Conservation (phyloP, 305 asterid species). For the Rubia peregrina region DNA sequence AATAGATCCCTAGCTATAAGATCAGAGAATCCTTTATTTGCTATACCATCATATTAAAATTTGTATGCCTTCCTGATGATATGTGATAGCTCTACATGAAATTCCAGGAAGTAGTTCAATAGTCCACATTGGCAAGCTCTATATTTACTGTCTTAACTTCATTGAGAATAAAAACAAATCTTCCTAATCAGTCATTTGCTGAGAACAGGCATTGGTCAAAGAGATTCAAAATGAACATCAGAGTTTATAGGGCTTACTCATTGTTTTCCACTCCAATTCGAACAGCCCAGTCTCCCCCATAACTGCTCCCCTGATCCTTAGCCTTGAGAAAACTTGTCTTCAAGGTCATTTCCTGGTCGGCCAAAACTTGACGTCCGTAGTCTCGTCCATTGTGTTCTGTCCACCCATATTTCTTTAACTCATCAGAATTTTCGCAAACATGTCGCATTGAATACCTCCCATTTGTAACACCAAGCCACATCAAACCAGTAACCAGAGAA, state of each 20-base stretch:
- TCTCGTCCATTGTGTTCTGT: constrained; percentile 86
- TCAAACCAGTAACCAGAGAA: constrained; percentile 86
- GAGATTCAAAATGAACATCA: constrained; percentile 9
- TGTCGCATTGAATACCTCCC: constrained; percentile 85
- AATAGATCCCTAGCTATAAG: neutral
- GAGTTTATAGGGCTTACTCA: constrained; percentile 40
- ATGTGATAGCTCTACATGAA: neutral
- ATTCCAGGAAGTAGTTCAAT: neutral
- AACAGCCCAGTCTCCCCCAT: constrained; percentile 97
- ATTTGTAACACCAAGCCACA: constrained; percentile 94
- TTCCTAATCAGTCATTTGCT: neutral
- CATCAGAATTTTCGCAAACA: constrained; percentile 84
- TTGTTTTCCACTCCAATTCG: constrained; percentile 63
- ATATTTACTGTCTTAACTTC: neutral
- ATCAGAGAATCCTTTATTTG: neutral
- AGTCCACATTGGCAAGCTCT: neutral
- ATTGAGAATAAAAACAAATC: neutral
- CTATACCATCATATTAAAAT: neutral
- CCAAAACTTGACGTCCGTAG: constrained; percentile 78
- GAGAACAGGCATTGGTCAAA: neutral
- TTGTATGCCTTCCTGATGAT: neutral
- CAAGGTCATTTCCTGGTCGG: constrained; percentile 62
- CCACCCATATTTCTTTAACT: constrained; percentile 86
- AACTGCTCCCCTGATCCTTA: constrained; percentile 69
- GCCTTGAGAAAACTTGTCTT: constrained; percentile 80